Base-by-base conservation (phyloP, 768 basidiomycete species). In the Ephemerocybe angulata region DNA sequence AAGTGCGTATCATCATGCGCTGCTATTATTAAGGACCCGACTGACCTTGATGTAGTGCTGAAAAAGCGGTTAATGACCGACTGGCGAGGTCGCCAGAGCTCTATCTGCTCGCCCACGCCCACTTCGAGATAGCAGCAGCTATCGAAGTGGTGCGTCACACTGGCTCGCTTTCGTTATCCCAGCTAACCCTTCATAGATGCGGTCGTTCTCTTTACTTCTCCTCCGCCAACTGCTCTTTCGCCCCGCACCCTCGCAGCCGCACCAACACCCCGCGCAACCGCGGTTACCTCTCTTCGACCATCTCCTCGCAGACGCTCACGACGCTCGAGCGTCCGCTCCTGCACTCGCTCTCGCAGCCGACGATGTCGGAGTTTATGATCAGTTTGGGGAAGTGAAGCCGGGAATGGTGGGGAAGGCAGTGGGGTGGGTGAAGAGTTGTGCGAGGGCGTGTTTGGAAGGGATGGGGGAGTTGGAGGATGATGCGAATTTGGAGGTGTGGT, bases 321-420 rank as follows among this genome's bases (percentile, higher is more conserved):
- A 84, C 84, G 0, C 80, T 91, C 43, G 88, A 92, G 61, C 79
- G 86, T 2, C 78, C 88, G 3, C 77, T 92, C 24, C 77, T 92
- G 1, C 83, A 86, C 60, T 83, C 86, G 0, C 76, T 92, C 22
- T 72, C 79, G 0, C 80, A 85, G 10, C 81, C 85, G 50, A 82
- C 84, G 0, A 88, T 90, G 8, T 71, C 93, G 10, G 93, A 95
- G 68, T 83, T 95, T 50, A 86, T 95, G 82, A 76, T 94, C 52
- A 83, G 81, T 12, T 96, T n/a, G 33, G 33, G 17, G 8, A 95
- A 68, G 81, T 88, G 2, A 76, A 79, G 31, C 85, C 90, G 0
- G 70, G 71, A 3, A 86, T 91, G 82, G 88, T 87, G 7, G 76
- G 78, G 59, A 77, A 82, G 37, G 81, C 83, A 0, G 76, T 79